Evolutionary conservation across 2,329 filamentous ascomycete species (phyloP).

Genomic region (Amphichorda felina): DNA sequence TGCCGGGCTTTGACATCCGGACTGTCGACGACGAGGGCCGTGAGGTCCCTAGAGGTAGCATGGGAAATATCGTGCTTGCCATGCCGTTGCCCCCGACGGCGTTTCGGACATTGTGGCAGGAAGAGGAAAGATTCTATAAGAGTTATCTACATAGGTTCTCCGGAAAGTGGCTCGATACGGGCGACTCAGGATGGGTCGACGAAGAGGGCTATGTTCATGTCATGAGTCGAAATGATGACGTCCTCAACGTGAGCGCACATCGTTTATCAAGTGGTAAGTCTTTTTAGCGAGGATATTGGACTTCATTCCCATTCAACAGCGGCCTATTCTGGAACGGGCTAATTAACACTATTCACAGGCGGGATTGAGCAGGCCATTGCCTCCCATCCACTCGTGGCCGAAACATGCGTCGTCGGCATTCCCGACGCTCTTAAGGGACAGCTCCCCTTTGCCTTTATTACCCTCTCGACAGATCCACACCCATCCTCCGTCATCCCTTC

Average conservation of each 20-base stretch:
- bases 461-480: constrained; percentile 32
- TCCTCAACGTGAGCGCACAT: constrained; percentile 93
- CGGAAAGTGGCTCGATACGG: constrained; percentile 80
- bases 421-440: constrained; percentile 83
- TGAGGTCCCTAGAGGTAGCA: constrained; percentile 57
- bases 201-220: constrained; percentile 54
- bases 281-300: neutral
- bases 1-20: constrained; percentile 83
- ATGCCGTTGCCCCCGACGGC: constrained; percentile 77
- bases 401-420: constrained; percentile 78
- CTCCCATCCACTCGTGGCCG: constrained; percentile 64
- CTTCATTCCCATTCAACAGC: neutral
- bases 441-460: constrained; percentile 82
- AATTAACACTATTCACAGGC: constrained; percentile 31
- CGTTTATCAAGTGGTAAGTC: constrained; percentile 69
- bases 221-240: constrained; percentile 63
- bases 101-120: constrained; percentile 76
- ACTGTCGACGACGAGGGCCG: constrained; percentile 72
- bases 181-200: constrained; percentile 82
- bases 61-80: constrained; percentile 86
- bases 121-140: constrained; percentile 75
- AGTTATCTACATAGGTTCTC: constrained; percentile 75
- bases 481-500: constrained; percentile 38
- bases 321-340: neutral
- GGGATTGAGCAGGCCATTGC: constrained; percentile 86